phyloP scores from a whole-genome alignment of 2,329 filamentous ascomycete species.

The Rutstroemia sydowiana region DNA sequence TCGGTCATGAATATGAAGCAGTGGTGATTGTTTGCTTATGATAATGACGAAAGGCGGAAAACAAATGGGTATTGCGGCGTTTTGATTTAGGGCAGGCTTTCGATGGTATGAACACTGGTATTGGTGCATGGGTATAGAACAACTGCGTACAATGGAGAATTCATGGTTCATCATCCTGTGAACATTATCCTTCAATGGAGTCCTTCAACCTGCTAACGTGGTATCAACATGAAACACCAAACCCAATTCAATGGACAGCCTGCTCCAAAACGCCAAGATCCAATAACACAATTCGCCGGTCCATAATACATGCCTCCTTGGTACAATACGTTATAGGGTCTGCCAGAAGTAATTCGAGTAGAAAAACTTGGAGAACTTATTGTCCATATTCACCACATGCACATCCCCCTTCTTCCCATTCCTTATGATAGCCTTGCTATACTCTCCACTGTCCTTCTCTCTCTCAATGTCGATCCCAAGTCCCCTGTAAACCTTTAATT shows the following conservation, averaged over 20 bases:
- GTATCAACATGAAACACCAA: not conserved
- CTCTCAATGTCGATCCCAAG: constrained; percentile 83
- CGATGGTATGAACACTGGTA: not conserved
- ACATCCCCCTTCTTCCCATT: constrained; percentile 86
- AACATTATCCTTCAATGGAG: not conserved
- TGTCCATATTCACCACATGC: constrained; percentile 88
- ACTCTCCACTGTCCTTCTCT: constrained; percentile 64
- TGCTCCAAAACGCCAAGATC: not conserved
- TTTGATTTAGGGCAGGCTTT: not conserved
- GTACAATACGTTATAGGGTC: constrained; percentile 51
- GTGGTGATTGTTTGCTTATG: constrained; percentile 12
- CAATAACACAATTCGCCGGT: not conserved
- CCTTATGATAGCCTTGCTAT: constrained; percentile 75
- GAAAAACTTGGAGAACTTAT: constrained; percentile 84
- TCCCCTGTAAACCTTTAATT: constrained; percentile 84
- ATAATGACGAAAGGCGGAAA: constrained; percentile 6
- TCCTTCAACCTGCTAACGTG: not conserved
- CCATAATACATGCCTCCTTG: not conserved
- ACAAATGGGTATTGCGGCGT: not conserved
- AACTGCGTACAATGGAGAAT: not conserved
- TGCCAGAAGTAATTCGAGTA: constrained; percentile 97
- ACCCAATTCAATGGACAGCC: not conserved
- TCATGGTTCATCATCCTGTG: not conserved
- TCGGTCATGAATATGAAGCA: constrained; percentile 23
- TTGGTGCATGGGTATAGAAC: not conserved